These are phyloP conservation scores for Candolleomyces eurysporus DNA, from an alignment of 768 basidiomycete species.

Conservation along the genomic window DNA sequence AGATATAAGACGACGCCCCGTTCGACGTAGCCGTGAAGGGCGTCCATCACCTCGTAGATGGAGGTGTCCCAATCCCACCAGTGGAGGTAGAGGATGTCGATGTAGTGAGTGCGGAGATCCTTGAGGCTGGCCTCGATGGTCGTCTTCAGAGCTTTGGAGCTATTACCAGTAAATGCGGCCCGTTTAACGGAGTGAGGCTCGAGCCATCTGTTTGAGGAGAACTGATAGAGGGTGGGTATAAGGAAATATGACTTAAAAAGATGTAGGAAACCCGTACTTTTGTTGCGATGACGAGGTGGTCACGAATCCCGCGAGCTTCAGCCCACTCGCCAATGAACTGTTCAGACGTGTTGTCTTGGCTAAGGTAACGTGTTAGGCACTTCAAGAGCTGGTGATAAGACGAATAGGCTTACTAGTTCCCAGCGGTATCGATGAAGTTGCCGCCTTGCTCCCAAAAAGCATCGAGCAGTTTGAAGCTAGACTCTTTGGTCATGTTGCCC, in stretches of 20 bases:
- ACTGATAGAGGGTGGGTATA: constrained; percentile 15
- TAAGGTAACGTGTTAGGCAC: neutral
- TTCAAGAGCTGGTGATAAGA: neutral
- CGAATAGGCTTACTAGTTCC: constrained; percentile 27
- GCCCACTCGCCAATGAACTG: constrained; percentile 44
- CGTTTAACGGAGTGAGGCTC: constrained; percentile 26
- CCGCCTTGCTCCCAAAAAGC: constrained; percentile 38
- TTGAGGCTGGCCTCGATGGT: constrained; percentile 37
- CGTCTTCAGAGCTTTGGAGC: constrained; percentile 35
- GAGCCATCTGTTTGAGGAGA: constrained; percentile 24
- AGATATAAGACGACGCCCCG: constrained; percentile 49
- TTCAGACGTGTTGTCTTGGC: constrained; percentile 35
- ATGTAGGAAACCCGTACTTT: constrained; percentile 25
- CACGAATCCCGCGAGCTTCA: constrained; percentile 31
- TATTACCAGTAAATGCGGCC: constrained; percentile 35
- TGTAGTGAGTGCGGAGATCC: constrained; percentile 39
- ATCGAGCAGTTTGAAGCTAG: constrained; percentile 40
- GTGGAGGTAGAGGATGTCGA: constrained; percentile 37
- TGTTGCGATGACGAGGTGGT: constrained; percentile 37
- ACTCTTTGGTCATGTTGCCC: constrained; percentile 36
- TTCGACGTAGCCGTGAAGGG: constrained; percentile 47
- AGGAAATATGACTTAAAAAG: no score
- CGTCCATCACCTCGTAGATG: constrained; percentile 56
- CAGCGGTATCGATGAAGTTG: constrained; percentile 44
- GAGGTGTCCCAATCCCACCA: constrained; percentile 51